Evolutionary conservation across 352 stramenopile species (phyloP).

Genomic region (Phytophthora tubulina): DNA sequence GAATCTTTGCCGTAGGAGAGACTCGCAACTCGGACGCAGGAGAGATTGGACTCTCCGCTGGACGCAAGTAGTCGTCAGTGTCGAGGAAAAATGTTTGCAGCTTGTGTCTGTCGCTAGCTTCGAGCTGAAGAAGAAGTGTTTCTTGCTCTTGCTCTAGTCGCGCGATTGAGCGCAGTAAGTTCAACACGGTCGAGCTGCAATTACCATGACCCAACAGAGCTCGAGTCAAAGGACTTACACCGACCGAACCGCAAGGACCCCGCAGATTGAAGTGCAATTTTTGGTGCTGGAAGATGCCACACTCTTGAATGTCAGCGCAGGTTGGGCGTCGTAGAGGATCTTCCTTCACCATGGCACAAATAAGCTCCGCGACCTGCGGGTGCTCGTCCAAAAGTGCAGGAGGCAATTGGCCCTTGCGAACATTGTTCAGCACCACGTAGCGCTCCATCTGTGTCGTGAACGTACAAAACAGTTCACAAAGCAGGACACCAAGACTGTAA

Average conservation of each 20-base stretch:
- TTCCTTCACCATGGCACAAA: slow-evolving; percentile 60
- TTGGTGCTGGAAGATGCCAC: slow-evolving; percentile 41
- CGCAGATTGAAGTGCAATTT: slow-evolving; percentile 29
- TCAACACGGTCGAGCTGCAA: slow-evolving; percentile 27
- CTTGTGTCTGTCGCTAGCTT: slow-evolving; percentile 17
- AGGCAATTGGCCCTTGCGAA: slow-evolving; percentile 55
- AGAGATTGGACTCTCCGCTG: slow-evolving; percentile 10
- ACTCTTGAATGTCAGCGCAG: slow-evolving; percentile 56
- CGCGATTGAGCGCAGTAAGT: slow-evolving; percentile 35
- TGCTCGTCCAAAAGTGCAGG: slow-evolving; percentile 40
- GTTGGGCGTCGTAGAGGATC: slow-evolving; percentile 53
- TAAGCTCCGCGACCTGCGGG: slow-evolving; percentile 55
- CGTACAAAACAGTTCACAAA: slow-evolving; percentile 80
- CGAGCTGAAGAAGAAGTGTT: slow-evolving; percentile 21
- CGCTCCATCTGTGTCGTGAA: slow-evolving; percentile 88
- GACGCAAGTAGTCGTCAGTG: slow-evolving; percentile 17
- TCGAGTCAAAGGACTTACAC: slow-evolving; percentile 13
- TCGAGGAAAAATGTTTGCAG: slow-evolving; percentile 4
- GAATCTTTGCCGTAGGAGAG: slow-evolving; percentile 2
- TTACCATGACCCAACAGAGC: slow-evolving; percentile 15
- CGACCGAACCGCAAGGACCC: slow-evolving; percentile 7
- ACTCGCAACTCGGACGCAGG: not conserved
- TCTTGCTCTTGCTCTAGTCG: slow-evolving; percentile 39
- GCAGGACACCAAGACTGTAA: slow-evolving; percentile 76
- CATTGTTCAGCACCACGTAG: slow-evolving; percentile 60